A percentile compares a stretch with the other conserved stretches of the same genome.
phyloP scores from a whole-genome alignment of 306 rosid genomes.

The Dryas drummondii region DNA sequence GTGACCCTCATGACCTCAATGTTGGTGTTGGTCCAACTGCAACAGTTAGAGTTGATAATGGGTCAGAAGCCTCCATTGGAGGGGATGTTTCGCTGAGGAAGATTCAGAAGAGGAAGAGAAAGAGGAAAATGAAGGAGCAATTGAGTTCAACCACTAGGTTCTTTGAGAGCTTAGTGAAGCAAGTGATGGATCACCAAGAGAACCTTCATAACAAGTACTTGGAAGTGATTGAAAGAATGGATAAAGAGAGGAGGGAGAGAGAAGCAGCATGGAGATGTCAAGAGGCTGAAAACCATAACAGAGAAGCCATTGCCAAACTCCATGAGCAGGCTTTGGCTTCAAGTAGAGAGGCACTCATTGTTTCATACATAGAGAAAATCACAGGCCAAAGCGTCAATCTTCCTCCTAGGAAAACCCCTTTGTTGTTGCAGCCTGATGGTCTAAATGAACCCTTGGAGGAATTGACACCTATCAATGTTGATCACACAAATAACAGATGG shows the following conservation, averaged over 20 bases:
- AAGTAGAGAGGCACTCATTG: slow-evolving; percentile 30
- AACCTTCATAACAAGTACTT: slow-evolving; percentile 20
- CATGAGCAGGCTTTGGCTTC: slow-evolving; percentile 26
- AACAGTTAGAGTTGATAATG: not conserved
- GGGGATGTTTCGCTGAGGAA: slow-evolving; percentile 15
- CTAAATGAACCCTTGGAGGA: slow-evolving; percentile 3
- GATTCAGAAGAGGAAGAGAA: slow-evolving; percentile 19
- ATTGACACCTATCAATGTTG: not conserved
- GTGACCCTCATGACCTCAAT: slow-evolving; percentile 2
- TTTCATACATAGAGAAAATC: slow-evolving; percentile 36
- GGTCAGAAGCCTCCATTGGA: slow-evolving; percentile 20
- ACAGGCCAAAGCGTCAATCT: slow-evolving; percentile 26
- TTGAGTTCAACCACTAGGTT: slow-evolving; percentile 15
- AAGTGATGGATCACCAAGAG: slow-evolving; percentile 31
- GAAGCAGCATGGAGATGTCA: slow-evolving; percentile 27
- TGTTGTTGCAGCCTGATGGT: slow-evolving; percentile 11
- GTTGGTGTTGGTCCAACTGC: not conserved
- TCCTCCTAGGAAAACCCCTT: slow-evolving; percentile 18
- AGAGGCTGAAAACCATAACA: slow-evolving; percentile 28
- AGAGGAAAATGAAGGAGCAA: slow-evolving; percentile 5
- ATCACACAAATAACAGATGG: slow-evolving; percentile 24
- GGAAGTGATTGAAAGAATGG: slow-evolving; percentile 27
- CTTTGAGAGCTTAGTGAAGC: slow-evolving; percentile 27
- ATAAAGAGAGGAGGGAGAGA: slow-evolving; percentile 25
- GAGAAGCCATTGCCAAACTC: slow-evolving; percentile 27